Evolutionary conservation across 2,329 filamentous ascomycete genomes (phyloP), one percentile per base, ranked within the genome.

Genomic region (Nemania sp.): DNA sequence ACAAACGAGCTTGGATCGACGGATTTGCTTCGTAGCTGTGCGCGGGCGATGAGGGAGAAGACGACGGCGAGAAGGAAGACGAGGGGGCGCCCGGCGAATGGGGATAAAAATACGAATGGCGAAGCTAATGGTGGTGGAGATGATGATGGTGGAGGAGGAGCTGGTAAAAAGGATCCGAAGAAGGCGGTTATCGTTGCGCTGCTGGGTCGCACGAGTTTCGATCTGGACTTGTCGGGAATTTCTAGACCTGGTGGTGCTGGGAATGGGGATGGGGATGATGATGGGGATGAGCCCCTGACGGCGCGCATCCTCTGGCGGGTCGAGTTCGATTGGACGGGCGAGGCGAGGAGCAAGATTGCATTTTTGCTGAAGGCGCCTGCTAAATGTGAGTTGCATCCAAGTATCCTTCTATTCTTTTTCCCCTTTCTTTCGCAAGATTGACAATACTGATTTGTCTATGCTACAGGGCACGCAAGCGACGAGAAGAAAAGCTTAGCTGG

Each of bases 241-340:
- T n/a, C n/a, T n/a, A n/a, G n/a, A n/a, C n/a, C n/a, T n/a, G 48
- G 33, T 3, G 64, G 64, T 63, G 45, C 64, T 52, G 58, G 61
- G 72, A n/a, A 34, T 15, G 52, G 70, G 46, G 66, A 72, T 1
- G 66, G 61, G 62, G 47, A 64, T 45, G 58, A 61, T 72, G 49
- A 70, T 43, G 67, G 72, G 1, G 65, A 44, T 3, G 39, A 68
- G 1, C 56, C 72, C 8, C 73, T 79, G 2, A 67, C 74, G 9
- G 50, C 85, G 4, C 77, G 82, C 22, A 71, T 90, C 1, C 74
- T 78, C 52, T 90, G 87, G 87, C 74, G 70, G 41, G 83, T 88
- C 37, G 70, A 71, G 2, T 88, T 90, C 63, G 86, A 90, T 68
- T 90, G 86, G 86, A 86, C 86, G 0, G 87, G 87, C 5, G 87